phyloP scores from a whole-genome alignment of 2,329 filamentous ascomycete species.

The Penicillium brasilianum region DNA sequence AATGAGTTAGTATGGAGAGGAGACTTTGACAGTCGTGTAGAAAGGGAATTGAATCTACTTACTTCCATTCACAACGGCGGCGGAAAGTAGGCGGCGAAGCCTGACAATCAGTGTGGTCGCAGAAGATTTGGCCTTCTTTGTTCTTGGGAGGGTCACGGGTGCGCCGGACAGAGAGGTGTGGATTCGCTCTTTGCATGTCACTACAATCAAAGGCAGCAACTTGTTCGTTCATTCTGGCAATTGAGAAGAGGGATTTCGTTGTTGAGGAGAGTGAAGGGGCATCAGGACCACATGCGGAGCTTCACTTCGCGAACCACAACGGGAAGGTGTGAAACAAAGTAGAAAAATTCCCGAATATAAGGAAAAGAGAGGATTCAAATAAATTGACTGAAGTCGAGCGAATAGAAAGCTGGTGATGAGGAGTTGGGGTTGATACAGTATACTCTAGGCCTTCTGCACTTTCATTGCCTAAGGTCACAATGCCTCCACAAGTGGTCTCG shows the following conservation, averaged over 20 bases:
- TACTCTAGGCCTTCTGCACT: not conserved
- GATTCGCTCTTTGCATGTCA: slow-evolving; percentile 42
- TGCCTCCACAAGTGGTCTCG: not conserved
- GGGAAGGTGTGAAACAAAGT: not conserved
- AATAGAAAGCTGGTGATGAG: not conserved
- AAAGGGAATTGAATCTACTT: not conserved
- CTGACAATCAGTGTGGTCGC: slow-evolving; percentile 71
- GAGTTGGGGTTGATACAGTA: not conserved
- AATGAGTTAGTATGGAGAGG: slow-evolving; percentile 3
- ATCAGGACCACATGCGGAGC: slow-evolving; percentile 41
- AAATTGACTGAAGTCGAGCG: not conserved
- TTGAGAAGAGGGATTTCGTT: slow-evolving; percentile 39
- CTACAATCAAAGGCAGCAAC: slow-evolving; percentile 32
- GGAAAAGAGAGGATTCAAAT: slow-evolving; percentile 1
- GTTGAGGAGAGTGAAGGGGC: slow-evolving; percentile 42
- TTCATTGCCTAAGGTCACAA: not conserved
- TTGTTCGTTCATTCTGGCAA: slow-evolving; percentile 45
- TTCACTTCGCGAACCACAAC: slow-evolving; percentile 47
- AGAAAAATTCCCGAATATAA: not conserved
- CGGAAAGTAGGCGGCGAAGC: slow-evolving; percentile 70
- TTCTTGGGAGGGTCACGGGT: slow-evolving; percentile 64
- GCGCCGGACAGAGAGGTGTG: slow-evolving; percentile 49
- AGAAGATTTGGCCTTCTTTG: slow-evolving; percentile 74
- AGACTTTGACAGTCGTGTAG: not conserved
- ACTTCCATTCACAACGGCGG: slow-evolving; percentile 7